Conservation (phyloP, 352 stramenopile genomes). For the Globisporangium spiculum region DNA sequence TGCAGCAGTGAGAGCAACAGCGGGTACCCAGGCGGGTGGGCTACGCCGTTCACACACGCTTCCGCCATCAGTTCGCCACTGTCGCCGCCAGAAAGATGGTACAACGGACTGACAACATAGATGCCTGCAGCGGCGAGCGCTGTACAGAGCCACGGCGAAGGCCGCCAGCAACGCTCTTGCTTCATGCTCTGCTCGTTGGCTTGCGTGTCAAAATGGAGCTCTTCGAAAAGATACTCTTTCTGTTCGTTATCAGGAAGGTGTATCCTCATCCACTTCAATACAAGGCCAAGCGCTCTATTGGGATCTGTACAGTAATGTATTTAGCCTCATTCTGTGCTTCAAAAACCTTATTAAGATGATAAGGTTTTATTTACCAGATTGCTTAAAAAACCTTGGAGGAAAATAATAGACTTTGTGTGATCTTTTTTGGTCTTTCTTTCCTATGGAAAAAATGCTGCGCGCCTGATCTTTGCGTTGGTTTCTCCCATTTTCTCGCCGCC, state of each 20-base stretch:
- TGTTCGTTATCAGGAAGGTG: background rate
- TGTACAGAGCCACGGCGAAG: constrained; percentile 28
- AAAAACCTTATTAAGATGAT: background rate
- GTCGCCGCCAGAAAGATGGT: constrained; percentile 74
- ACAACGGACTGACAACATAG: constrained; percentile 23
- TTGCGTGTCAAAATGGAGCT: constrained; percentile 5
- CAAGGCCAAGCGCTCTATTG: constrained; percentile 7
- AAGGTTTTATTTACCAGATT: constrained; percentile 1
- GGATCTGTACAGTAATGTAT: background rate
- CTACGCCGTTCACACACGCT: constrained; percentile 85
- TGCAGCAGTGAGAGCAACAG: constrained; percentile 78
- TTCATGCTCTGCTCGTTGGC: background rate
- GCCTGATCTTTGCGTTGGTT: constrained; percentile 16
- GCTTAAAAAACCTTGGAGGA: background rate
- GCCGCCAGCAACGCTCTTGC: background rate
- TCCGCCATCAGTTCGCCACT: constrained; percentile 90
- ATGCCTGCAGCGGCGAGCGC: constrained; percentile 16
- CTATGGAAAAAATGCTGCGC: background rate
- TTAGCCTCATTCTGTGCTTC: background rate
- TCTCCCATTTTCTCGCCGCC: constrained; percentile 15
- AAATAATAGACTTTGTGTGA: background rate
- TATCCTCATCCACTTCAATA: background rate
- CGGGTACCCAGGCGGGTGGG: constrained; percentile 92
- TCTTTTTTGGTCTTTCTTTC: constrained; percentile 3
- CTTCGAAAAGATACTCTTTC: constrained; percentile 13